Evolutionary conservation across 768 basidiomycete species (phyloP), one percentile per base, ranked within the genome.

Genomic region (Agaricus sinodeliciosus): DNA sequence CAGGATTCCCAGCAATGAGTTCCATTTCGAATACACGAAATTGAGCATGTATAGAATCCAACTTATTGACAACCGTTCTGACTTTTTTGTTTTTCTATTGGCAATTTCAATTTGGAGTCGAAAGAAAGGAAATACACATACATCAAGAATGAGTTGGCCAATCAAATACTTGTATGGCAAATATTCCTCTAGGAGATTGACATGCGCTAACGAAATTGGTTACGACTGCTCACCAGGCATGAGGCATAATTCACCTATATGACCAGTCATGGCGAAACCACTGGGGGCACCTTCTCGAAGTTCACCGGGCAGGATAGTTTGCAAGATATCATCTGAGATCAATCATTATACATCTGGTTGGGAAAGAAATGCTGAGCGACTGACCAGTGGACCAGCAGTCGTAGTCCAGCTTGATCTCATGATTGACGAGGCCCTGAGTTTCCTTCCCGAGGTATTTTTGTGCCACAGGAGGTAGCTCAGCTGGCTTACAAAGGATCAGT

Each of bases 11-110:
- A 0, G 95, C 96, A 37, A 99, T 73, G 5, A 98, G 73, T 60
- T 99, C 96, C 96, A 99, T 98, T 60, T 88, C 77, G 67, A 99
- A 99, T 58, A 94, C 87, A 16, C 96, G 84, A 65, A 94, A 99
- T 64, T 85, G 75, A 25, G 75, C 82, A 62, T 93, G 82, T 49
- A 97, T 97, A 36, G 69, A 81, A 58, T 94, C 81, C 34, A 96
- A 71, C 68, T 98, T 99, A 72, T 99, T 97, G 37, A 99, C 94
- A 2, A 98, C 93, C 0, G 95, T 98, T 60, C 77, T 78, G 37
- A 95, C 73, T 19, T 70, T 70, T 18, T 78, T 77, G 64, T 93
- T 94, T 90, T 99, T 98, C 94, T 96, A 40, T 27, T 1, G 4
- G 22, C 19, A 4, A 31, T 52, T 48, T 54, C 27, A 47, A 15